Percentiles rank a stretch among this genome's conserved stretches.
These are phyloP conservation scores for Populus hybrid DNA, from an alignment of 441 rosid genomes.

Conservation along the genomic window DNA sequence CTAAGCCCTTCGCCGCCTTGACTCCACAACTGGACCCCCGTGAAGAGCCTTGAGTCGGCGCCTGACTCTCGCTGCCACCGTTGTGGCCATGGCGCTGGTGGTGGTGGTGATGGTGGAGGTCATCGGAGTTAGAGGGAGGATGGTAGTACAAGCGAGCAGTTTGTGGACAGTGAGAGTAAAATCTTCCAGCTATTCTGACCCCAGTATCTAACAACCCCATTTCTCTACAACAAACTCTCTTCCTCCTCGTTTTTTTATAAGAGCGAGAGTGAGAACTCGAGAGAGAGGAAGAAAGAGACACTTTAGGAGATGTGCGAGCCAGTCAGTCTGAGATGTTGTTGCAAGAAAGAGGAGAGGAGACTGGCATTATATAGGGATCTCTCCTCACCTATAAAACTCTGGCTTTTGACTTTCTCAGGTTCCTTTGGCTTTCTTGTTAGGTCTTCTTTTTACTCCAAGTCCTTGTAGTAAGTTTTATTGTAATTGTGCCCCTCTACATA, in stretches of 20 bases:
- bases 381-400: not conserved
- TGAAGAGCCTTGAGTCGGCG: slow-evolving; percentile 4
- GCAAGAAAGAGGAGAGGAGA: not conserved
- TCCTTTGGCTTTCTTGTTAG: not conserved
- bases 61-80: slow-evolving; percentile 2
- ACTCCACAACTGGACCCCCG: slow-evolving; percentile 13
- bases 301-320: not conserved
- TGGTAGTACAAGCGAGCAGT: slow-evolving; percentile 57
- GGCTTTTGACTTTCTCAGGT: slow-evolving; percentile 1
- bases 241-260: not conserved
- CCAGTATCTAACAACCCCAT: slow-evolving; percentile 45
- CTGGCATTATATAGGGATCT: slow-evolving; percentile 1
- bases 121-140: slow-evolving; percentile 43
- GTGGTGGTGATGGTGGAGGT: slow-evolving; percentile 17
- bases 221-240: not conserved
- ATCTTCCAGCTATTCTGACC: slow-evolving; percentile 44
- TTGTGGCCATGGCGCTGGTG: slow-evolving; percentile 7
- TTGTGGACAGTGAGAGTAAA: slow-evolving; percentile 56
- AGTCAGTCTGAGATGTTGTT: not conserved
- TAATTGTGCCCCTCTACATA: not conserved
- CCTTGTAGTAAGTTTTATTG: not conserved
- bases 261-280: not conserved
- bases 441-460: not conserved
- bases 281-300: not conserved
- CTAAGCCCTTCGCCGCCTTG: slow-evolving; percentile 23